phyloP scores from a whole-genome alignment of 805 yeast genomes.

The Tetrapisispora fleetii region DNA sequence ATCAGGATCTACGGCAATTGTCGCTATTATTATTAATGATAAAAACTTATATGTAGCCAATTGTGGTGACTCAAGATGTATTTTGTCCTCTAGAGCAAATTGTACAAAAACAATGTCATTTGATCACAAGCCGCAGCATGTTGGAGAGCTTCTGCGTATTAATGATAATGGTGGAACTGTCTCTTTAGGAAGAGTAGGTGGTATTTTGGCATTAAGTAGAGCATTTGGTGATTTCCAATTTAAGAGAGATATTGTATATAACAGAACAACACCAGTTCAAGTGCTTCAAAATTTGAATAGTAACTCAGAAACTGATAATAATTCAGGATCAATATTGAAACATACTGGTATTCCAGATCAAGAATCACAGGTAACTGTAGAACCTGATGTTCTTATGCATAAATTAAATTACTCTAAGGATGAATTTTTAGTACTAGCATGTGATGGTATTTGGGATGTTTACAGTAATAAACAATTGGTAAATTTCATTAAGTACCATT shows the following conservation, averaged over 20 bases:
- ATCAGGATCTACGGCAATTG: constrained; percentile 46
- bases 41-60: constrained; percentile 49
- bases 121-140: constrained; percentile 91
- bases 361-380: constrained; percentile 71
- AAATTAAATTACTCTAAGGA: constrained; percentile 35
- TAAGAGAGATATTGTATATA: constrained; percentile 27
- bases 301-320: no score
- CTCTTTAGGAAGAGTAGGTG: constrained; percentile 88
- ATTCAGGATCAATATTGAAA: constrained; percentile 9
- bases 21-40: constrained; percentile 36
- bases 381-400: constrained; percentile 64
- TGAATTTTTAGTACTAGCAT: constrained; percentile 64
- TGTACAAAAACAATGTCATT: constrained; percentile 58
- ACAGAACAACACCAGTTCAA: not conserved
- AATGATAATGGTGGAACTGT: constrained; percentile 92
- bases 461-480: constrained; percentile 48
- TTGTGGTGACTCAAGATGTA: constrained; percentile 68
- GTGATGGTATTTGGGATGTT: constrained; percentile 81
- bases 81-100: constrained; percentile 37
- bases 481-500: constrained; percentile 44
- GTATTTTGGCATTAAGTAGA: constrained; percentile 83
- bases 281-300: not conserved
- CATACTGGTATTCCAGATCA: constrained; percentile 36
- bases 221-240: constrained; percentile 75
- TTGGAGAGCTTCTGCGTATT: constrained; percentile 86